Conservation (phyloP, 2,329 filamentous ascomycete genomes). For the Allantophomopsis lycopodina region DNA sequence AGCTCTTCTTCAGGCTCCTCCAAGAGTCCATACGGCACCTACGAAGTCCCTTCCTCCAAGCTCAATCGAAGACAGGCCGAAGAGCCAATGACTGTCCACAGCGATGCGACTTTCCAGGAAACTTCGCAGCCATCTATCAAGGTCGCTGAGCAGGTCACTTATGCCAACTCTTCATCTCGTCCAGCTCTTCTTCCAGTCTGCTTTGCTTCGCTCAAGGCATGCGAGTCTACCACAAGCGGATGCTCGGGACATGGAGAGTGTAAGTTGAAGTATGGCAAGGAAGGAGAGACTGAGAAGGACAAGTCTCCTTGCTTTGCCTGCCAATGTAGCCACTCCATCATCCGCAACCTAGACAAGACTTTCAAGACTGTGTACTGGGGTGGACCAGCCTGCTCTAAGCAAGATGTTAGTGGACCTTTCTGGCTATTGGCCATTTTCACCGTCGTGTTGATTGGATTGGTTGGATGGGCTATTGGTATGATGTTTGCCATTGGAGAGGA, state of each 20-base stretch:
- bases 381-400: constrained; percentile 78
- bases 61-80: constrained; percentile 11
- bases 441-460: constrained; percentile 51
- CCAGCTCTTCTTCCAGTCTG: constrained; percentile 47
- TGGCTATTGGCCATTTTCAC: constrained; percentile 72
- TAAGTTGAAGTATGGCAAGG: constrained; percentile 45
- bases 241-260: constrained; percentile 79
- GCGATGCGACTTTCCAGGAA: background rate
- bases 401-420: constrained; percentile 78
- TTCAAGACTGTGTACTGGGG: constrained; percentile 64
- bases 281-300: constrained; percentile 22
- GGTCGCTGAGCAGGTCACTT: too few species aligned
- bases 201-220: constrained; percentile 57
- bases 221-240: constrained; percentile 54
- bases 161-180: background rate
- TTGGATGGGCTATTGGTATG: constrained; percentile 62
- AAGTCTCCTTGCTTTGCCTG: constrained; percentile 60
- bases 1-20: constrained; percentile 1
- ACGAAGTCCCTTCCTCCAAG: constrained; percentile 9
- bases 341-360: constrained; percentile 28
- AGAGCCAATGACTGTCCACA: constrained; percentile 12
- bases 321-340: constrained; percentile 49
- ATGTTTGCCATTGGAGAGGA: constrained; percentile 75
- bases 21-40: constrained; percentile 12
- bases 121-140: background rate